Evolutionary conservation across 208 protist genomes (phyloP).

Genomic region (Leishmania turanica): DNA sequence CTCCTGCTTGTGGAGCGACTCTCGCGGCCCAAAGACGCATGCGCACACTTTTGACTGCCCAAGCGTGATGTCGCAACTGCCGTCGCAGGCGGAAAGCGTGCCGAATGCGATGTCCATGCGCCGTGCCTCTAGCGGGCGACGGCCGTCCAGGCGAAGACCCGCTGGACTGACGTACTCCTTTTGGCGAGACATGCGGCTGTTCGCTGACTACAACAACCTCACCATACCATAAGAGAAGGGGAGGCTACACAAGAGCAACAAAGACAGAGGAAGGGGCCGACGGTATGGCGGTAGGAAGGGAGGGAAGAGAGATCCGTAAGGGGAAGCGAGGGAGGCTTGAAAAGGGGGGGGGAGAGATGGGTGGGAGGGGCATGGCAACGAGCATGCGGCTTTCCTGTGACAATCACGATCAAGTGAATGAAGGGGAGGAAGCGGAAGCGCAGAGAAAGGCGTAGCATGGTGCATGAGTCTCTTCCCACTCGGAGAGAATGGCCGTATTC

Average conservation of each 20-base stretch:
- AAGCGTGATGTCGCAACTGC: conserved; percentile 66
- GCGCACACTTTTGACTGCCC: conserved; percentile 73
- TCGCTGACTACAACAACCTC: not conserved
- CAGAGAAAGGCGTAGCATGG: not conserved
- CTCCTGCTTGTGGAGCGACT: conserved; percentile 59
- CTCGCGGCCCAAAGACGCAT: conserved; percentile 71
- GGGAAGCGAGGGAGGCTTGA: not conserved
- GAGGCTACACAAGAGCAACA: not conserved
- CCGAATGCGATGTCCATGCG: conserved; percentile 68
- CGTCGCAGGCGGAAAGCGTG: conserved; percentile 64
- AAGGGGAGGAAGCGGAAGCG: not conserved
- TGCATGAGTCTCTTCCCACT: not conserved
- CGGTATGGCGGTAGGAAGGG: not conserved
- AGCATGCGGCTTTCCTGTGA: not conserved
- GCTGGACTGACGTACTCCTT: conserved; percentile 88
- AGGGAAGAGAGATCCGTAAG: not conserved
- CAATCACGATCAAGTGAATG: not conserved
- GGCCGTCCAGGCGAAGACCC: conserved; percentile 80
- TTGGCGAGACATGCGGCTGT: conserved; percentile 33
- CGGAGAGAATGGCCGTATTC: not conserved
- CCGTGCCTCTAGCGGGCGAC: conserved; percentile 70
- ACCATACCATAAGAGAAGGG: not conserved
- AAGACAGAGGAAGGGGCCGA: not conserved
- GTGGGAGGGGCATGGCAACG: not conserved
- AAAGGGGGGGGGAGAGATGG: not conserved